Conservation (phyloP, 345 rosid species). For the Microcos paniculata region DNA sequence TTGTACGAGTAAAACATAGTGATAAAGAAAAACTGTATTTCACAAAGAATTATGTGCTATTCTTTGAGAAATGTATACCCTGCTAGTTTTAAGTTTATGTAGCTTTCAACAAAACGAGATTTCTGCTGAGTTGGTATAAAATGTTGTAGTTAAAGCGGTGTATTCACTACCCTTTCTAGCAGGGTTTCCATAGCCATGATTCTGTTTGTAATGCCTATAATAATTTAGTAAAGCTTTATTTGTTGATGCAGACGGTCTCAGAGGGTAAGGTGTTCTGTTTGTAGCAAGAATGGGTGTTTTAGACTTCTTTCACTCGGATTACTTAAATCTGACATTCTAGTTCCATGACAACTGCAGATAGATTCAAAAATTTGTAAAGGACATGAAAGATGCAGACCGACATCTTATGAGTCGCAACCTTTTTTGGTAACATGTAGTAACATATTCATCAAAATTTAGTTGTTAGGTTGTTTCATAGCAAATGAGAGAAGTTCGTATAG, state of each 20-base stretch:
- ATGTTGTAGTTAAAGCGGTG: neutral
- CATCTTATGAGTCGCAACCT: no score
- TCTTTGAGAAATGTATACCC: neutral
- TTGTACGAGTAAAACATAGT: conserved; percentile 40
- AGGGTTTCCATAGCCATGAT: neutral
- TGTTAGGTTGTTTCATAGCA: neutral
- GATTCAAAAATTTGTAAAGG: no score
- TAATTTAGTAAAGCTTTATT: no score
- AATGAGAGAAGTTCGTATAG: neutral
- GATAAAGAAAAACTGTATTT: neutral
- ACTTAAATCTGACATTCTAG: no score
- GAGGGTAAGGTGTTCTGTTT: no score
- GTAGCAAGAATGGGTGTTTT: no score
- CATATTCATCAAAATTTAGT: neutral
- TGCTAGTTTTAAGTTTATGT: neutral
- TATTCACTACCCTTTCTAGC: no score
- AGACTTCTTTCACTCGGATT: no score
- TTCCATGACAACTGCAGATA: no score
- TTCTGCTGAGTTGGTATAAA: neutral
- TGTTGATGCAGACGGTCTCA: no score
- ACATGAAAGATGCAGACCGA: no score
- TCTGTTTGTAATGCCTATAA: neutral
- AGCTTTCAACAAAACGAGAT: neutral
- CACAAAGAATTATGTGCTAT: neutral
- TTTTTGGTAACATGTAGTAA: no score